Base-by-base conservation (phyloP, 1,284 basidiomycete species). In the Cyathus olla region DNA sequence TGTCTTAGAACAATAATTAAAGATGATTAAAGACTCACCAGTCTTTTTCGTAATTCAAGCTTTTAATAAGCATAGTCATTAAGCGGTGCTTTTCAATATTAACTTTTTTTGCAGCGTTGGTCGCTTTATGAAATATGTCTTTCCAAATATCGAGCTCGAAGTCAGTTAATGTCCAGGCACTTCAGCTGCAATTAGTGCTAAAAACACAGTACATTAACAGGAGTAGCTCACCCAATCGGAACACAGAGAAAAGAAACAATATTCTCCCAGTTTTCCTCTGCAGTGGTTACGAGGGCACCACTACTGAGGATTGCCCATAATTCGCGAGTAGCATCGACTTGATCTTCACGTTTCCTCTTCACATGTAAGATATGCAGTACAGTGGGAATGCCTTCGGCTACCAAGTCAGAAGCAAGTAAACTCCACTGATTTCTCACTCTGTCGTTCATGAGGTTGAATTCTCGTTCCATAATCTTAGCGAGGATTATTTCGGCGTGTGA, bases 141-240 rank as follows among this genome's bases (percentile, higher is more conserved):
- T 47, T 21, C 40, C n/a, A 71, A 61, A 6, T 47, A 27, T 6
- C 64, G 57, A 2, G 46, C 19, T 62, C 57, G 75, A 66, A 28
- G 67, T 47, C 46, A 4, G 46, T 22, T 27, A 47, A 47, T 22
- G 26, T 47, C 46, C 46, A 47, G 21, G 46, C 22, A 13, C 46
- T 47, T 47, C 4, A 47, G 21, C 21, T 19, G 40, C 22, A 17
- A 44, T 19, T 22, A 47, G 22, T 47, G 2, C 22, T 47, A 27
- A 13, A 47, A 21, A 47, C 22, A 8, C 13, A 24, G 22, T 13
- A 47, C 13, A 47, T 8, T 21, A 22, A 13, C 13, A 28, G 13
- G 13, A 51, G 49, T 26, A 27, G 28, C 22, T 4, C 28, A 51
- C 49, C 26, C 28, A 21, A 51, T 10, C 9, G 49, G 49, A 51